Base-by-base conservation (phyloP, 495 filamentous ascomycete species). In the Penicillium desertorum region DNA sequence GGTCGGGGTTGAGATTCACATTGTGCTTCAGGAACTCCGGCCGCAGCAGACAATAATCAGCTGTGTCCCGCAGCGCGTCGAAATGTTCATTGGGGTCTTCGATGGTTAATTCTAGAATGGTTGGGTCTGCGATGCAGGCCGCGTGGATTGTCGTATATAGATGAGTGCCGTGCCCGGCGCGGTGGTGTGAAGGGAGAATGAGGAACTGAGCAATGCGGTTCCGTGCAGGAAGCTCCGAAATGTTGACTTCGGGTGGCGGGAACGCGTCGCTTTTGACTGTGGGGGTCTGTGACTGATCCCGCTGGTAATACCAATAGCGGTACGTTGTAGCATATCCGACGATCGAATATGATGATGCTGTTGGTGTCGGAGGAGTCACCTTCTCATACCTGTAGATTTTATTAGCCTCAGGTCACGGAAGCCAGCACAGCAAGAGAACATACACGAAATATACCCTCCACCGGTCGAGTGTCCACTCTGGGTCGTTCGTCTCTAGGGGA, bases 71-170 rank as follows among this genome's bases (percentile, higher is more conserved):
- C 44, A 99, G 78, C 55, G 91, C 86, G 69, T 96, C 91, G 62
- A 99, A 99, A 14, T 86, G 85, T 68, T 98, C 92, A 64, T 92
- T 97, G 0, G 94, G 94, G 63, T 98, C 92, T 72, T 99, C 94
- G 19, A 99, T 89, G 0, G 93, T 94, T 61, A 99, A 79, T 69
- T 99, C 94, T 46, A 81, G 75, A 27, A 89, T 85, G 20, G 83
- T 81, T 1, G 82, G 62, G 46, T 87, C 80, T 23, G 78, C 69
- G 56, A 85, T 76, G 66, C 88, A 89, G 57, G 81, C 72, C 1
- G 77, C 67, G 60, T 88, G 88, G 62, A 98, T 88, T 36, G 84
- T 78, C 52, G 83, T 83, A 78, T 97, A 98, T 51, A 98, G 83
- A 42, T 84, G 78, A 16, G 84, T 81, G 46, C 95, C 94, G 59